Base-by-base conservation (phyloP, 2,329 filamentous ascomycete genomes). In the Saccharata proteae region DNA sequence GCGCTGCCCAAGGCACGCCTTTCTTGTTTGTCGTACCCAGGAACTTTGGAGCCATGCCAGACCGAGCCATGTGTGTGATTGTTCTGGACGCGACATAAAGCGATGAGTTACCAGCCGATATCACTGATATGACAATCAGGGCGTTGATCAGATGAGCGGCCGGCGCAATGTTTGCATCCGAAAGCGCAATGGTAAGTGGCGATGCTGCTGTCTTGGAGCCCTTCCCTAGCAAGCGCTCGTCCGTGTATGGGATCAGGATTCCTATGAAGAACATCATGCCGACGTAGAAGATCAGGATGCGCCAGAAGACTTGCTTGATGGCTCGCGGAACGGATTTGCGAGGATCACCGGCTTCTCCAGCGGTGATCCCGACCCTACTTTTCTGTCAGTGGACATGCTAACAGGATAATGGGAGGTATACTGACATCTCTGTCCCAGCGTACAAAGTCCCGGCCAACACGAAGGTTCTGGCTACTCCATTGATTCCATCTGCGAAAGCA, bases 281-380 rank as follows among this genome's bases (percentile, higher is more conserved):
- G 35, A 61, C 43, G 44, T 60, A 58, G 40, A 63, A 62, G 17
- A 61, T 38, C 5, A 59, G 45, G 11, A 59, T 58, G 36, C 63
- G 60, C 51, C 56, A 64, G 37, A 64, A 60, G 27, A 61, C 55
- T n/a, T 60, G 48, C 27, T 51, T 46, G 14, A 60, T 57, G 10
- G 62, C 62, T 34, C 74, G 76, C 34, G 76, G 75, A 32, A 80
- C 71, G 54, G 76, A 77, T 44, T 67, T 64, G 30, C 73, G 67
- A 2, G 76, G 77, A 14, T 74, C 69, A 15, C 71, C 57, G 1
- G 73, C 71, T 58, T 80, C 75, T 25, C 71, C 75, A 4, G 74
- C 75, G 21, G 49, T 52, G 11, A 51, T 48, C 33, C 55, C 54
- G 12, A 49, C 41, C 38, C 19, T 32, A n/a, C 11, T n/a, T n/a